Conservation (phyloP, 257 asterid genomes). For the Henckelia pumila region DNA sequence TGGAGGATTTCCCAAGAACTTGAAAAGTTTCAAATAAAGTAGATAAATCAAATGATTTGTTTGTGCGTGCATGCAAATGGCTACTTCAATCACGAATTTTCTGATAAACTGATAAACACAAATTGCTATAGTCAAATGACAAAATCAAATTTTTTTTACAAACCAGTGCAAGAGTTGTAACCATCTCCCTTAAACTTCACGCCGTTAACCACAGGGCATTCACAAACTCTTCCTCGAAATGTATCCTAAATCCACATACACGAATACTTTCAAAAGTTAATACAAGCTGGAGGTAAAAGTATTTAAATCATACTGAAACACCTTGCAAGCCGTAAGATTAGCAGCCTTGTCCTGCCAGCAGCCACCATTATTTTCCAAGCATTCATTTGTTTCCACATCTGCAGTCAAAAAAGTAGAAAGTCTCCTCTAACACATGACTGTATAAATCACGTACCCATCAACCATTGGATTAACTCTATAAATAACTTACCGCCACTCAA, state of each 20-base stretch:
- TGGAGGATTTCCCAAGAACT: neutral
- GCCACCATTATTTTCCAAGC: slow-evolving; percentile 78
- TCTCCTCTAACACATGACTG: neutral
- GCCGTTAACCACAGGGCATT: slow-evolving; percentile 45
- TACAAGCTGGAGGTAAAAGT: neutral
- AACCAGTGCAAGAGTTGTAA: slow-evolving; percentile 48
- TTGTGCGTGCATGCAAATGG: neutral
- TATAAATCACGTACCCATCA: slow-evolving; percentile 7
- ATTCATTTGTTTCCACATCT: slow-evolving; percentile 80
- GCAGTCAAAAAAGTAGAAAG: slow-evolving; percentile 24
- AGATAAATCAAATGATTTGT: too few relatives aligned
- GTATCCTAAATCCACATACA: slow-evolving; percentile 35
- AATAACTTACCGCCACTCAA: slow-evolving; percentile 47
- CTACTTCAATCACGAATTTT: neutral
- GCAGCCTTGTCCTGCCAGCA: slow-evolving; percentile 67
- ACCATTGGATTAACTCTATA: slow-evolving; percentile 5
- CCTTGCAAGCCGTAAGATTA: slow-evolving; percentile 85
- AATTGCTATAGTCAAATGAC: slow-evolving; percentile 6
- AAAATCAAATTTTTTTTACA: slow-evolving; percentile 3
- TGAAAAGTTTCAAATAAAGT: neutral
- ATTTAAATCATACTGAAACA: slow-evolving; percentile 14
- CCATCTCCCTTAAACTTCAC: slow-evolving; percentile 55
- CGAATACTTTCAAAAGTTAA: slow-evolving; percentile 7
- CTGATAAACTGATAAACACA: neutral
- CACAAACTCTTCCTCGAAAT: slow-evolving; percentile 50